Base-by-base conservation (phyloP, 306 rosid genomes). In the Cicer judaicum region DNA sequence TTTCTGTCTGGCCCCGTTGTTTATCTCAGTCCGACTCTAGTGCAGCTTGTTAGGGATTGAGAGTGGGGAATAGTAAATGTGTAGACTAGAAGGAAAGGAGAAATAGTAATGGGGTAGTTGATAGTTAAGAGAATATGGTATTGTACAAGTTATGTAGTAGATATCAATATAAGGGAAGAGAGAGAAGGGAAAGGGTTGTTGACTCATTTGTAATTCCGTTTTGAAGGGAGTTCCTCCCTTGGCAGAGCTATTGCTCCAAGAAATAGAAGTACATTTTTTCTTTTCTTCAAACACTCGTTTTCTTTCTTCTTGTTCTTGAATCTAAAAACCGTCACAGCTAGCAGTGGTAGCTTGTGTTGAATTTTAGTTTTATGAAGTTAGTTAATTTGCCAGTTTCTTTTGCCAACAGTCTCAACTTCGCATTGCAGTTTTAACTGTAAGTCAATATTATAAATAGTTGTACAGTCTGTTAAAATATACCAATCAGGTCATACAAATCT, bases 401-500 rank as follows among this genome's bases (percentile, higher is more conserved):
- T 29, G 38, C 62, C 11, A 57, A 57, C 64, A 10, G 8, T 57
- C 64, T 12, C 64, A 57, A 57, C 41, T 11, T 40, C 24, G 5
- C 14, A 29, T 29, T 57, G 15, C 64, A 21, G 63, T 56, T 56
- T 29, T 34, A 56, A 21, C 63, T 56, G 63, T 7, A 56, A 56
- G 38, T 10, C 39, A 9, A 29, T 56, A 9, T 56, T 21, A 56
- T 19, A 24, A 19, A 56, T 56, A 18, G 13, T 19, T 56, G 39
- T 21, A 13, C 63, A 10, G 36, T 18, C 2, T 19, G 19, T 18
- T 18, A 18, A 21, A 21, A 57, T 57, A 57, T 15, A 0, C 39
- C 47, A 48, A 62, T 62, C 68, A 34, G 48, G 46, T 38, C 68
- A 62, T 14, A 14, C 14, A 62, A 21, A n/a, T 62, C 47, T 39